These are phyloP conservation scores for Cladosporium sp. DNA, from an alignment of 2,329 filamentous ascomycete species.

Conservation along the genomic window DNA sequence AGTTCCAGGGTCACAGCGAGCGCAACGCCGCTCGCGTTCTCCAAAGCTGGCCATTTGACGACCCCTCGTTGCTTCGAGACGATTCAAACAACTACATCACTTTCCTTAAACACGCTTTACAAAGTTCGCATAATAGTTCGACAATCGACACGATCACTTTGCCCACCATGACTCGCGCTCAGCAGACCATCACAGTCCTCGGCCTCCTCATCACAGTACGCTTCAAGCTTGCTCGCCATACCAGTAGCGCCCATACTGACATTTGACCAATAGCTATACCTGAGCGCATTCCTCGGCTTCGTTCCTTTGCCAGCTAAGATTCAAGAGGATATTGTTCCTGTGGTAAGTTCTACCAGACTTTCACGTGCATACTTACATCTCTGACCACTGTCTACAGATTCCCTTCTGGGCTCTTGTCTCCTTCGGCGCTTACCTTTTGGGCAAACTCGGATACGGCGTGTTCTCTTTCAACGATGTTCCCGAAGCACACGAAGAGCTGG, in stretches of 20 bases:
- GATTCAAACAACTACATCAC: neutral
- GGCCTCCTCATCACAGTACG: conserved; percentile 74
- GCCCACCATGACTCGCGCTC: conserved; percentile 82
- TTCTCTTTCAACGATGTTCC: conserved; percentile 97
- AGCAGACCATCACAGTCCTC: conserved; percentile 80
- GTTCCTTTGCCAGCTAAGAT: conserved; percentile 75
- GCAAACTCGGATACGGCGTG: conserved; percentile 87
- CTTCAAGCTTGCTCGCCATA: conserved; percentile 57
- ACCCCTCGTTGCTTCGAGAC: neutral
- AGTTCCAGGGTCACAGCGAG: neutral
- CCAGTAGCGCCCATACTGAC: neutral
- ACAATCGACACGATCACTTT: neutral
- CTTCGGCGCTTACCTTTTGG: conserved; percentile 88
- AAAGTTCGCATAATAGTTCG: neutral
- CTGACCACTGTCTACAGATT: conserved; percentile 56
- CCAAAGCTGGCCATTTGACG: conserved; percentile 16
- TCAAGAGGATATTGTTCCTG: conserved; percentile 82
- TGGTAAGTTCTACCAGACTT: conserved; percentile 62
- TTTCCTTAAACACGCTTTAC: neutral
- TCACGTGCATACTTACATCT: neutral
- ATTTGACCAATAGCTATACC: conserved; percentile 67
- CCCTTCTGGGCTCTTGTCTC: conserved; percentile 91
- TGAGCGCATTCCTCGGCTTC: conserved; percentile 79
- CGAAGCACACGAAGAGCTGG: conserved; percentile 83
- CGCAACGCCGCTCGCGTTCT: neutral